Evolutionary conservation across 1,284 basidiomycete genomes (phyloP).

Genomic region (Fomitopsis palustris): DNA sequence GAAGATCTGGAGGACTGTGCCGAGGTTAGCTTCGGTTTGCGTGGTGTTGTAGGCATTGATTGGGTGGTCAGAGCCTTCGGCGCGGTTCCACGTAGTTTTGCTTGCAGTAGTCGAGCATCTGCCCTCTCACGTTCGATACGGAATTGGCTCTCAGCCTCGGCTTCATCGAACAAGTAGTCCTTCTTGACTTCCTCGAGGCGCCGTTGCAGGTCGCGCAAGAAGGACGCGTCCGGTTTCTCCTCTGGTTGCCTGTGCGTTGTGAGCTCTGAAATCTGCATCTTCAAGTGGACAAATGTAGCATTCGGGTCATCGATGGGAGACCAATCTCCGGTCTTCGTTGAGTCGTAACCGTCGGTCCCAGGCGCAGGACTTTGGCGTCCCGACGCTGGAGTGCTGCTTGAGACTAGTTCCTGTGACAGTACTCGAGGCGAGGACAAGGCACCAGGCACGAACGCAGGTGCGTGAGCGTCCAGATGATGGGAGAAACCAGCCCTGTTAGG

Average conservation of each 20-base stretch:
- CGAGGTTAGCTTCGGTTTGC: not conserved
- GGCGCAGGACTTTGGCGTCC: conserved; percentile 8
- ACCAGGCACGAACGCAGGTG: conserved; percentile 37
- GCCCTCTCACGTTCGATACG: conserved; percentile 51
- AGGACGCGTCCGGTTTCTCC: conserved; percentile 34
- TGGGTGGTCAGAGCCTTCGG: not conserved
- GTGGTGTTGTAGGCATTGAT: not conserved
- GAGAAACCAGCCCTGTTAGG: conserved; percentile 11
- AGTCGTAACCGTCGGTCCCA: conserved; percentile 5
- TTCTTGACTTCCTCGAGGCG: conserved; percentile 54
- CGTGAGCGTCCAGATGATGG: conserved; percentile 31
- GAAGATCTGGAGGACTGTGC: not conserved
- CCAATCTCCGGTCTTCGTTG: conserved; percentile 24
- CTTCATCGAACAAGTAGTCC: conserved; percentile 75
- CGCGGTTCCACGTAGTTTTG: conserved; percentile 44
- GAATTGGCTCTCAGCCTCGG: conserved; percentile 64
- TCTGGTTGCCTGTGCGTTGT: conserved; percentile 28
- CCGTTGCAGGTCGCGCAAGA: conserved; percentile 46
- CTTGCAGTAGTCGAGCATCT: conserved; percentile 49
- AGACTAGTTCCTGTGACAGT: not conserved
- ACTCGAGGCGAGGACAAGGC: not conserved
- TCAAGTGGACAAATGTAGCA: conserved; percentile 58
- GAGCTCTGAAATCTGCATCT: conserved; percentile 49
- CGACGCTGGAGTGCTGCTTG: not conserved
- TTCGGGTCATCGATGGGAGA: conserved; percentile 55